Evolutionary conservation across 2,329 filamentous ascomycete species (phyloP).

Genomic region (Magnaporthiopsis poae): DNA sequence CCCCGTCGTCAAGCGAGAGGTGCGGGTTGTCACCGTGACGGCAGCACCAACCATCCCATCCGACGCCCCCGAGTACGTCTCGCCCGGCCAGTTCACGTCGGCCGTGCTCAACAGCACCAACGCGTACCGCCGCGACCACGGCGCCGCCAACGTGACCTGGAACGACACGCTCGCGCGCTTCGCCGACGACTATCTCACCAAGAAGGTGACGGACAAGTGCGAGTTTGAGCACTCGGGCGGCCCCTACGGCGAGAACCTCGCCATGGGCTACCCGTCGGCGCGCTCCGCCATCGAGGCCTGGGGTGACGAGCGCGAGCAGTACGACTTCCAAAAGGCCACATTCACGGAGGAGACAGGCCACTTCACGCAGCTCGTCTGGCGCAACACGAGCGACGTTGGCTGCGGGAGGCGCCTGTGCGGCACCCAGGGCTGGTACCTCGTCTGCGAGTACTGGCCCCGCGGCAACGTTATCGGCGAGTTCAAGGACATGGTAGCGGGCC

Average conservation of each 20-base stretch:
- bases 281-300: conserved; percentile 50
- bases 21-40: conserved; percentile 22
- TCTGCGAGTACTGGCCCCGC: conserved; percentile 60
- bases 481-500: conserved; percentile 32
- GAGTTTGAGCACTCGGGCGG: conserved; percentile 48
- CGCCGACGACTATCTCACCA: conserved; percentile 39
- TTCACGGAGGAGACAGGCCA: conserved; percentile 56
- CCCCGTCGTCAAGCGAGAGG: background rate
- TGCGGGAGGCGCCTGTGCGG: conserved; percentile 38
- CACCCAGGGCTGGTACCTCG: conserved; percentile 51
- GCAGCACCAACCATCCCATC: conserved; percentile 24
- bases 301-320: conserved; percentile 50
- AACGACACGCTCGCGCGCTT: conserved; percentile 52
- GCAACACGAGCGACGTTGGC: conserved; percentile 48
- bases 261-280: conserved; percentile 53
- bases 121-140: conserved; percentile 52
- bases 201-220: conserved; percentile 26
- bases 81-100: conserved; percentile 31
- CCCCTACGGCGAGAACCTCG: conserved; percentile 66
- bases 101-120: conserved; percentile 60
- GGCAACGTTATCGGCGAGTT: conserved; percentile 53
- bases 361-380: conserved; percentile 68
- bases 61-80: conserved; percentile 26
- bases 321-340: conserved; percentile 46
- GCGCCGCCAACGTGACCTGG: conserved; percentile 50